A percentile compares a stretch with the other conserved stretches of the same genome.
These are phyloP conservation scores for Meyerozyma smithsonii DNA, from an alignment of 1,139 yeast species.

Conservation along the genomic window DNA sequence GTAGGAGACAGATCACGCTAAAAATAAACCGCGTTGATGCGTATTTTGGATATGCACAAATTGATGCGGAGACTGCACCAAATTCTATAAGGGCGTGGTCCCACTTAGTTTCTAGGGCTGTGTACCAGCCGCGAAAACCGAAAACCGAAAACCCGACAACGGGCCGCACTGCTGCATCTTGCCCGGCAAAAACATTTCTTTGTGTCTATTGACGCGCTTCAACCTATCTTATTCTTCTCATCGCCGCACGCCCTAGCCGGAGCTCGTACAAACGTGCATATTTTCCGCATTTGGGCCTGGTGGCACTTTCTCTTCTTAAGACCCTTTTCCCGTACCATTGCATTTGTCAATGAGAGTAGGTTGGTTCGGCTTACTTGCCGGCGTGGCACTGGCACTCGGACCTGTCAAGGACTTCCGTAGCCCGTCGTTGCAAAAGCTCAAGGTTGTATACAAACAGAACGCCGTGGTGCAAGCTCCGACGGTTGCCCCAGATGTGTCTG, in stretches of 20 bases:
- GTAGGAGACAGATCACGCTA: no score
- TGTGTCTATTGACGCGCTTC: neutral
- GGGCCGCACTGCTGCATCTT: no score
- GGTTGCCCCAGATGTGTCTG: neutral
- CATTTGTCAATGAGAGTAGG: neutral
- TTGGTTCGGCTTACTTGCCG: slow-evolving; percentile 1
- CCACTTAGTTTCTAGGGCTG: no score
- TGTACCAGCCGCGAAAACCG: no score
- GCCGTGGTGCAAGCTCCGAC: neutral
- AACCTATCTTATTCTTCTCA: neutral
- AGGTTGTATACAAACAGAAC: slow-evolving; percentile 1
- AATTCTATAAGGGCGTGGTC: no score
- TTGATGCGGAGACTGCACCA: no score
- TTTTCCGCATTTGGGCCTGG: neutral
- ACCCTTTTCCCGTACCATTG: neutral
- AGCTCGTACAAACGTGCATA: slow-evolving; percentile 3
- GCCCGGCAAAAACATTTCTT: no score
- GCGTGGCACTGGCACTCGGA: slow-evolving; percentile 6
- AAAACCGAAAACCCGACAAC: no score
- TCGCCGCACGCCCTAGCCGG: slow-evolving; percentile 7
- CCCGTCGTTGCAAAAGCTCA: neutral
- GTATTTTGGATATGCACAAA: no score
- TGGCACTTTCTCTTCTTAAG: neutral
- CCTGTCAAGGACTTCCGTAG: slow-evolving; percentile 13
- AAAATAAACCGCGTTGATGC: no score